These are phyloP conservation scores for Crithidia bombi DNA, from an alignment of 208 protist species.

Conservation along the genomic window DNA sequence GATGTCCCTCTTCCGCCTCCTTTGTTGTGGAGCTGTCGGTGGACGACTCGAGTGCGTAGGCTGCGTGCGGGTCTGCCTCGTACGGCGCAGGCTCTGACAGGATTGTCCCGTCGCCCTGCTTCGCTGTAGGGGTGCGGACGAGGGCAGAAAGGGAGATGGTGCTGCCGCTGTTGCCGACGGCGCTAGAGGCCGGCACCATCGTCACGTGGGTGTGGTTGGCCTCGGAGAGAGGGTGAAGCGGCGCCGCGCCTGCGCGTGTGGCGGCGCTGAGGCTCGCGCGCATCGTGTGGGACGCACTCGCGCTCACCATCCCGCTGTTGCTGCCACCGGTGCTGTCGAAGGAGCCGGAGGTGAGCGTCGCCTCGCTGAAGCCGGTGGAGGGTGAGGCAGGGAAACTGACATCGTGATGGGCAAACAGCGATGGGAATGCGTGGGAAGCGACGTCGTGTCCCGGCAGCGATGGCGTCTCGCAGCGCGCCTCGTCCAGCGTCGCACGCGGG, in stretches of 20 bases:
- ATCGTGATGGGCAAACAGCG: neutral
- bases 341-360: neutral
- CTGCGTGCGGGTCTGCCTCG: constrained; percentile 16
- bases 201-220: neutral
- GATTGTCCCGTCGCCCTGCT: neutral
- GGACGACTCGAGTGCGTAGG: constrained; percentile 22
- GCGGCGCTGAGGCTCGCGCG: no score
- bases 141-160: constrained; percentile 10
- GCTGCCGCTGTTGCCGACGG: neutral
- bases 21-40: neutral
- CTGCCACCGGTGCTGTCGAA: neutral
- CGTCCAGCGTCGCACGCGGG: constrained; percentile 5
- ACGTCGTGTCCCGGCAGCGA: neutral
- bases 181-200: constrained; percentile 7
- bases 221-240: neutral
- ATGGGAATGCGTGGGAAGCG: neutral
- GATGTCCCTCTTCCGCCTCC: no score
- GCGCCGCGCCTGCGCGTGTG: neutral
- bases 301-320: neutral
- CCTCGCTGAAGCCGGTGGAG: neutral
- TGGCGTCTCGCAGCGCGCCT: constrained; percentile 8
- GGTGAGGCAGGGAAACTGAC: constrained; percentile 9
- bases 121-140: neutral
- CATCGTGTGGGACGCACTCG: neutral
- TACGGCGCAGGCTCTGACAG: neutral